These are phyloP conservation scores for Yarrowia sp. DNA, from an alignment of 805 yeast species.

Conservation along the genomic window DNA sequence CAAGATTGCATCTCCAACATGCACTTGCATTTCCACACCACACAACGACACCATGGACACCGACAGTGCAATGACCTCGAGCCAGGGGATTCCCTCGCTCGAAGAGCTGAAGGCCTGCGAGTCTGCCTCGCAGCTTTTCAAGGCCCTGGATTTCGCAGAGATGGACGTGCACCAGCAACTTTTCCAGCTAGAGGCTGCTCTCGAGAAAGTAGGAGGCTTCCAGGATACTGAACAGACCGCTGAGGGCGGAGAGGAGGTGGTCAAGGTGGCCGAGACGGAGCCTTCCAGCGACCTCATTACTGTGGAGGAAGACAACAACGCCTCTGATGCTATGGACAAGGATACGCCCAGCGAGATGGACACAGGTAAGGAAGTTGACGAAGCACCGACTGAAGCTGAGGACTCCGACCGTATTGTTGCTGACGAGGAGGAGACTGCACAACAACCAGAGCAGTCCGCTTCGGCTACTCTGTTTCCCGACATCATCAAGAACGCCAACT, in stretches of 20 bases:
- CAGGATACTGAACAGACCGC: not conserved
- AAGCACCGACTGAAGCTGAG: not conserved
- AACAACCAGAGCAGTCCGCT: not conserved
- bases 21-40: not conserved
- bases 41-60: conserved; percentile 6
- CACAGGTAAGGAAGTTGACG: not conserved
- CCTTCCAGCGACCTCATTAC: not conserved
- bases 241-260: not conserved
- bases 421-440: not conserved
- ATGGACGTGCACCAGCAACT: conserved; percentile 15
- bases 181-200: not conserved
- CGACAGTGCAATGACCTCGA: not conserved
- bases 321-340: not conserved
- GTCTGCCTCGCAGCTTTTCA: not conserved
- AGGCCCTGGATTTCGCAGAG: conserved; percentile 9
- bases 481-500: conserved; percentile 8
- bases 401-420: not conserved
- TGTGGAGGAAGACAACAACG: not conserved
- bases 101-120: conserved; percentile 5
- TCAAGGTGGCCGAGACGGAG: not conserved
- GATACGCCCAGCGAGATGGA: conserved; percentile 3
- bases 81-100: not conserved
- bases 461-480: conserved; percentile 1
- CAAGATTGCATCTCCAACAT: not conserved
- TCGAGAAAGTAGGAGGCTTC: not conserved